Evolutionary conservation across 768 basidiomycete genomes (phyloP).

Genomic region (Suillus americanus): DNA sequence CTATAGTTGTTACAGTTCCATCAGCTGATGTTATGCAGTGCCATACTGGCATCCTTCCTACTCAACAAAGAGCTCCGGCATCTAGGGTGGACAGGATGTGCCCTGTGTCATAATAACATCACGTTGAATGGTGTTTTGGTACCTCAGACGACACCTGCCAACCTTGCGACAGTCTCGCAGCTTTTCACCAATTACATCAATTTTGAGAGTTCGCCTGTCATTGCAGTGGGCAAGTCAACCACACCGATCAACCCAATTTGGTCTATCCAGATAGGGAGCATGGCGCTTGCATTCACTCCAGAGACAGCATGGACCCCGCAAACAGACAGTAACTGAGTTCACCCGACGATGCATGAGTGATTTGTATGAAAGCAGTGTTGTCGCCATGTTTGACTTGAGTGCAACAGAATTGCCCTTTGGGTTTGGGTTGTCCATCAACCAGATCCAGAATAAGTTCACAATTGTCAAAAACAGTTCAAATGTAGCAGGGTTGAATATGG

Average conservation of each 20-base stretch:
- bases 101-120: conserved; percentile 61
- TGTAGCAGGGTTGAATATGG: conserved; percentile 62
- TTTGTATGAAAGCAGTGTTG: background rate
- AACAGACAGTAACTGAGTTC: conserved; percentile 57
- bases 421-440: conserved; percentile 53
- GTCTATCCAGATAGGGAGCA: conserved; percentile 58
- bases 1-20: background rate
- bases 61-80: conserved; percentile 93
- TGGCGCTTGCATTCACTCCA: conserved; percentile 57
- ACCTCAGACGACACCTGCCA: conserved; percentile 45
- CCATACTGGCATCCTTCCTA: conserved; percentile 90
- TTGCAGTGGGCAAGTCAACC: conserved; percentile 54
- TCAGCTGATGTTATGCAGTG: conserved; percentile 47
- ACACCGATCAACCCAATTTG: conserved; percentile 61
- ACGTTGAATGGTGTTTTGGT: conserved; percentile 57
- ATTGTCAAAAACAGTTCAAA: conserved; percentile 51
- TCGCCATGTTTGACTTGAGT: conserved; percentile 2
- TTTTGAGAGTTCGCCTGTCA: conserved; percentile 53
- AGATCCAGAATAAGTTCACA: conserved; percentile 67
- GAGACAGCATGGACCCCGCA: conserved; percentile 56
- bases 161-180: conserved; percentile 50
- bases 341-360: conserved; percentile 53
- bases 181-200: conserved; percentile 76
- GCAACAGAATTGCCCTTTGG: conserved; percentile 69
- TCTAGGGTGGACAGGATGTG: conserved; percentile 85